Conservation (phyloP, 1,284 basidiomycete genomes). For the Ustilago tritici region DNA sequence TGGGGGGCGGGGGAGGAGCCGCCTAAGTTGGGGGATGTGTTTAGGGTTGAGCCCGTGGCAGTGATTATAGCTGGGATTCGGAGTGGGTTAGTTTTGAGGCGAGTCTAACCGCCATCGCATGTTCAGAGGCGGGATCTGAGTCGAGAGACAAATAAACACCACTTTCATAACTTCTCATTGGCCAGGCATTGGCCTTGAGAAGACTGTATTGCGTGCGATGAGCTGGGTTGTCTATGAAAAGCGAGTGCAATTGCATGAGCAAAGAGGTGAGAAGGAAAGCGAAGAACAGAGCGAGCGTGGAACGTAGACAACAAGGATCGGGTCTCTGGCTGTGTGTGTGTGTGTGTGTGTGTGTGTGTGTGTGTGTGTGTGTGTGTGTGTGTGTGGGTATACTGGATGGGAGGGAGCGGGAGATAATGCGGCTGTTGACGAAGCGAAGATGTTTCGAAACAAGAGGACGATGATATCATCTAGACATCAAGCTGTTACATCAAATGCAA, state of each 20-base stretch:
- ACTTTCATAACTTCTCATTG: background rate
- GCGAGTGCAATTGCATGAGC: background rate
- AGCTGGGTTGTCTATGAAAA: background rate
- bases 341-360: no score
- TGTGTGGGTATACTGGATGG: background rate
- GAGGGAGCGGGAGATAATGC: background rate
- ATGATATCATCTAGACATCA: background rate
- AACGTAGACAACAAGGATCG: background rate
- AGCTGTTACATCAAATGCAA: background rate
- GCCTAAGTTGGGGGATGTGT: constrained; percentile 19
- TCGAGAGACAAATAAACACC: background rate
- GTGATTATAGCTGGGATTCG: constrained; percentile 39
- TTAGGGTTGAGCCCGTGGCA: constrained; percentile 22
- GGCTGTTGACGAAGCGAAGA: background rate
- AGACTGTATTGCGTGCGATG: background rate
- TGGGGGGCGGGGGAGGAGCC: constrained; percentile 25
- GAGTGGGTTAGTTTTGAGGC: constrained; percentile 28
- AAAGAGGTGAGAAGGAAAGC: background rate
- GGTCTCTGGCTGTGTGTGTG: no score
- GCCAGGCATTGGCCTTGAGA: no score
- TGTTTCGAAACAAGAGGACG: background rate
- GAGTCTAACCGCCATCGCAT: background rate
- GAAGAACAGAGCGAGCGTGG: background rate
- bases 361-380: no score
- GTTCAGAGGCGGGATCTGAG: background rate